Evolutionary conservation across 164 flowering plant species (phyloP).

Genomic region (Nymphaea thermarum): DNA sequence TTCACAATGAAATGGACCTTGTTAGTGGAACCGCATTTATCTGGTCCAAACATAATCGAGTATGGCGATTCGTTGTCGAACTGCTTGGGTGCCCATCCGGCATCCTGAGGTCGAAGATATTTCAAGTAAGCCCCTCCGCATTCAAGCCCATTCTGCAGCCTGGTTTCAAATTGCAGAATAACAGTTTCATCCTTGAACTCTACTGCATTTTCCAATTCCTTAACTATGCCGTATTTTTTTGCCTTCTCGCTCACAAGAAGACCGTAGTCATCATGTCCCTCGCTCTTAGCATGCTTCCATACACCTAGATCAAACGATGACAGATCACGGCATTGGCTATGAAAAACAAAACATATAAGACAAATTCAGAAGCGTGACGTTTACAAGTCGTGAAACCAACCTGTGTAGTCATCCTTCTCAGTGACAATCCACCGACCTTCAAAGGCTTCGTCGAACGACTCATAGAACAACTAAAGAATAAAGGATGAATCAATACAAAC

Average conservation of each 20-base stretch:
- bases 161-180: slow-evolving; percentile 82
- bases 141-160: slow-evolving; percentile 90
- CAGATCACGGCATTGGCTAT: neutral
- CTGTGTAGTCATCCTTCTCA: slow-evolving; percentile 61
- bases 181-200: slow-evolving; percentile 56
- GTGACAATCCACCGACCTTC: slow-evolving; percentile 75
- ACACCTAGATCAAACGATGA: slow-evolving; percentile 39
- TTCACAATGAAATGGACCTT: slow-evolving; percentile 93
- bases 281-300: slow-evolving; percentile 90
- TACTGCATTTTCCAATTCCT: slow-evolving; percentile 56
- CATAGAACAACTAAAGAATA: slow-evolving; percentile 45
- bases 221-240: slow-evolving; percentile 90
- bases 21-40: slow-evolving; percentile 89
- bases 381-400: slow-evolving; percentile 19
- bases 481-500: neutral
- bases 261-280: slow-evolving; percentile 95
- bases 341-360: neutral
- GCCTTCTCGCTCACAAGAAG: slow-evolving; percentile 96
- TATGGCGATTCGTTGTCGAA: slow-evolving; percentile 92
- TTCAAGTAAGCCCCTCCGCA: slow-evolving; percentile 98
- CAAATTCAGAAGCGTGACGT: neutral
- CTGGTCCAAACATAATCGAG: slow-evolving; percentile 97
- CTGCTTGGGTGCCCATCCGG: slow-evolving; percentile 77
- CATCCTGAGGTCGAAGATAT: slow-evolving; percentile 94
- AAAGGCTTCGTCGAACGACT: slow-evolving; percentile 67